Conservation (phyloP, 495 filamentous ascomycete species). For the Penicillium samsonianum region DNA sequence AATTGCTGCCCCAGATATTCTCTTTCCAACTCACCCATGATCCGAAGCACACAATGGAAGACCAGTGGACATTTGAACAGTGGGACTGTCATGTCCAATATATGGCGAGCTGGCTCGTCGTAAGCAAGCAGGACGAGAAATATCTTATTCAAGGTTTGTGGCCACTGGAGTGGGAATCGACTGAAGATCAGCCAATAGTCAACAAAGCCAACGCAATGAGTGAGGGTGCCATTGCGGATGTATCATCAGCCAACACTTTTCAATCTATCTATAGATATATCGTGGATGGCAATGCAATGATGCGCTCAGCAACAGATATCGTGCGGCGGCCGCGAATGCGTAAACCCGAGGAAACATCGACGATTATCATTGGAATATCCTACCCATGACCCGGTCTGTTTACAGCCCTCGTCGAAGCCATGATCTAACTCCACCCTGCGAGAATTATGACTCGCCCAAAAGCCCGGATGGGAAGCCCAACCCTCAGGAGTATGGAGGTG, state of each 20-base stretch:
- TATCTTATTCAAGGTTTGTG: conserved; percentile 27
- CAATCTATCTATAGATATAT: conserved; percentile 15
- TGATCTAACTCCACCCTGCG: conserved; percentile 27
- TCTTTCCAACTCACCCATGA: too few relatives aligned
- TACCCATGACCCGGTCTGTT: conserved; percentile 24
- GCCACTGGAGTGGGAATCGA: conserved; percentile 22
- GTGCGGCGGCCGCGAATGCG: conserved; percentile 17
- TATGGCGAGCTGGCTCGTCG: conserved; percentile 19
- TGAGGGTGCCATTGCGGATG: not conserved
- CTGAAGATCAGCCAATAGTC: not conserved
- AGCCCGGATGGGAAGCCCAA: conserved; percentile 17
- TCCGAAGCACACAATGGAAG: not conserved
- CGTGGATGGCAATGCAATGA: conserved; percentile 29
- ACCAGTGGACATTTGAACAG: conserved; percentile 7
- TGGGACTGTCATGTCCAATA: conserved; percentile 11
- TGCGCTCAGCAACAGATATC: conserved; percentile 24
- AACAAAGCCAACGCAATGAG: conserved; percentile 19
- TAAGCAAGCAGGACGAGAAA: conserved; percentile 6
- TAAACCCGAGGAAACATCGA: conserved; percentile 8
- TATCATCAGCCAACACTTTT: not conserved
- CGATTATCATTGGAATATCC: conserved; percentile 25
- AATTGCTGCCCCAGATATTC: not conserved
- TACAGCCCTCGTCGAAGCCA: conserved; percentile 22
- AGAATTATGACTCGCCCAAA: conserved; percentile 15
- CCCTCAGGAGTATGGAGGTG: conserved; percentile 19